Percentiles rank a stretch among this genome's conserved stretches.
Conservation (phyloP, 306 rosid species). For the Dryas alaskensis region DNA sequence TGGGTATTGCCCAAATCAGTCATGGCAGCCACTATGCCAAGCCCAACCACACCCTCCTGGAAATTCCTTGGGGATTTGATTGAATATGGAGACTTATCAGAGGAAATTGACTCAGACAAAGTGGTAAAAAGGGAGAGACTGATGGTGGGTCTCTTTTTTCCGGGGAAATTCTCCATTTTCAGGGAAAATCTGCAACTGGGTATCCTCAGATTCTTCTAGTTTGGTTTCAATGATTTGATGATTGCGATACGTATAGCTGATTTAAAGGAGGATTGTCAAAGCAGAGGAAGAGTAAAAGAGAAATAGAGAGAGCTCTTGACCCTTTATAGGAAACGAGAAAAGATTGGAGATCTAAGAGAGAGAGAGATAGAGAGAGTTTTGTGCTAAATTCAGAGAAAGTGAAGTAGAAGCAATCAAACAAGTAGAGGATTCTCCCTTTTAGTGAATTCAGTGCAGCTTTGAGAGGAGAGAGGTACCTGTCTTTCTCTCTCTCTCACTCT, state of each 20-base stretch:
- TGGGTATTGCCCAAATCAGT: constrained; percentile 28
- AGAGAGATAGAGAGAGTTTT: constrained; percentile 1
- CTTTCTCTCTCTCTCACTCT: neutral
- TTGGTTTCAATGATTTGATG: neutral
- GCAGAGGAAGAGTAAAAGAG: constrained; percentile 5
- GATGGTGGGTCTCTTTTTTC: constrained; percentile 38
- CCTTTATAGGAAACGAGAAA: neutral
- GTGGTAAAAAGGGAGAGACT: constrained; percentile 43
- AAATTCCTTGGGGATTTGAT: constrained; percentile 47
- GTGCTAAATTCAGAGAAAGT: constrained; percentile 3
- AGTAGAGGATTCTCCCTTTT: neutral
- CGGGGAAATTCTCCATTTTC: constrained; percentile 36
- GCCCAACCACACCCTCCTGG: constrained; percentile 58
- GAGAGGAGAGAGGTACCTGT: neutral
- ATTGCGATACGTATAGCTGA: neutral
- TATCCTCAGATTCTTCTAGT: constrained; percentile 7
- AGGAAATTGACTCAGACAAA: constrained; percentile 41
- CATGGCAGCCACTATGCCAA: constrained; percentile 75
- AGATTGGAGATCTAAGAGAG: neutral
- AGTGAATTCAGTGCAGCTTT: constrained; percentile 1
- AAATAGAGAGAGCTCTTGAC: constrained; percentile 18
- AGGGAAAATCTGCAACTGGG: constrained; percentile 11
- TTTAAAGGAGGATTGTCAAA: constrained; percentile 1
- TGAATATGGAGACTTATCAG: constrained; percentile 20
- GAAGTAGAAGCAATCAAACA: constrained; percentile 15